Conservation (phyloP, 2,329 filamentous ascomycete genomes). For the Microcera coccophila region DNA sequence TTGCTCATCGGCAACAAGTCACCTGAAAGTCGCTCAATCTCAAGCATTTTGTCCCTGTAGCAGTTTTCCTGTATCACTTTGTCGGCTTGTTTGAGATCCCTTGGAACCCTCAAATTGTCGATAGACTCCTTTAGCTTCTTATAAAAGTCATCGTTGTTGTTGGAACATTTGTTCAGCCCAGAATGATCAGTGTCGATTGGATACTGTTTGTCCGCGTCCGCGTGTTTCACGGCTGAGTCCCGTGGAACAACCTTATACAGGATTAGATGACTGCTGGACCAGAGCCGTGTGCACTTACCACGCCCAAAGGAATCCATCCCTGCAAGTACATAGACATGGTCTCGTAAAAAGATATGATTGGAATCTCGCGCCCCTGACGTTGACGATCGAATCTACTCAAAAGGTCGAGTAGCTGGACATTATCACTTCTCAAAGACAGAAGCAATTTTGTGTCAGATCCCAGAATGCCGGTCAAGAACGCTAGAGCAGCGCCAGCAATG, state of each 20-base stretch:
- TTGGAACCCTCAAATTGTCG: neutral
- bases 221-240: neutral
- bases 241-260: neutral
- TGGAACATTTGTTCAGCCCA: slow-evolving; percentile 16
- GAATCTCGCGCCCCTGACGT: neutral
- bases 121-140: neutral
- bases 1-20: slow-evolving; percentile 30
- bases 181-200: slow-evolving; percentile 16
- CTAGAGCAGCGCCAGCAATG: neutral
- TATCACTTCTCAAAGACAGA: neutral
- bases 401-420: neutral
- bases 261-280: neutral
- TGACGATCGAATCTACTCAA: neutral
- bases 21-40: slow-evolving; percentile 35
- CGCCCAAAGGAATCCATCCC: slow-evolving; percentile 9
- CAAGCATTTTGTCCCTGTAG: slow-evolving; percentile 24
- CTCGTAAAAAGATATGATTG: slow-evolving; percentile 15
- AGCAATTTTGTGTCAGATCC: slow-evolving; percentile 8
- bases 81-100: slow-evolving; percentile 11
- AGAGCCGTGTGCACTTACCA: slow-evolving; percentile 5
- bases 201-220: slow-evolving; percentile 1
- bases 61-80: slow-evolving; percentile 19
- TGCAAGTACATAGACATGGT: slow-evolving; percentile 14
- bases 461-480: slow-evolving; percentile 2
- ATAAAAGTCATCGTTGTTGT: slow-evolving; percentile 7